Percentiles rank a stretch among this genome's conserved stretches.
Conservation (phyloP, 352 stramenopile genomes). For the Phytopythium cucurbitacearum region DNA sequence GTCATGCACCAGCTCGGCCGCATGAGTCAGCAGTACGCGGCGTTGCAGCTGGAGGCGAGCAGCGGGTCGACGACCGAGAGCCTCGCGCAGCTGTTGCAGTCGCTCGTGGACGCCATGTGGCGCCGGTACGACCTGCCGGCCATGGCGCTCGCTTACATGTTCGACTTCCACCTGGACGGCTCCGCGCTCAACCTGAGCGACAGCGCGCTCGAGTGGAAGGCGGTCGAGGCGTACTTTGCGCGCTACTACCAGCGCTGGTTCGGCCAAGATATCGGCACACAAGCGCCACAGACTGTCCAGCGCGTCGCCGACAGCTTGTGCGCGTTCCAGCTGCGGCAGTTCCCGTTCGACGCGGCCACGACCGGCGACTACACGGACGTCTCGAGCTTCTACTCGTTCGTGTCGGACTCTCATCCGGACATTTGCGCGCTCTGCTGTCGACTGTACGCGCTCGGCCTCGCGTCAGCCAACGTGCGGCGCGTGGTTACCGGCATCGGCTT, state of each 20-base stretch:
- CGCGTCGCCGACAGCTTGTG: constrained; percentile 48
- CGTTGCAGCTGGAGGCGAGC: constrained; percentile 13
- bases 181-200: constrained; percentile 49
- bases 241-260: constrained; percentile 75
- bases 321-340: constrained; percentile 61
- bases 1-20: constrained; percentile 77
- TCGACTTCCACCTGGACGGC: constrained; percentile 74
- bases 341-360: constrained; percentile 68
- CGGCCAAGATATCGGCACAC: constrained; percentile 6
- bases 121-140: constrained; percentile 63
- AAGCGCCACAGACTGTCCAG: constrained; percentile 10
- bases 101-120: constrained; percentile 60
- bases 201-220: constrained; percentile 40
- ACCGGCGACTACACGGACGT: constrained; percentile 75
- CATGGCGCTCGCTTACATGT: constrained; percentile 74
- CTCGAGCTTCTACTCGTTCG: constrained; percentile 83
- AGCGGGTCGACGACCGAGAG: constrained; percentile 9
- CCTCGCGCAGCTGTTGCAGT: constrained; percentile 42
- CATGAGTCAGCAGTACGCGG: constrained; percentile 66
- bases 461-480: constrained; percentile 46
- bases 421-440: constrained; percentile 77
- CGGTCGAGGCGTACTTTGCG: constrained; percentile 59
- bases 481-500: constrained; percentile 62
- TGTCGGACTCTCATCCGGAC: constrained; percentile 75
- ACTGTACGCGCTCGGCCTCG: constrained; percentile 62